Conservation (phyloP, 208 protist species). For the Trypanosoma theileri region DNA sequence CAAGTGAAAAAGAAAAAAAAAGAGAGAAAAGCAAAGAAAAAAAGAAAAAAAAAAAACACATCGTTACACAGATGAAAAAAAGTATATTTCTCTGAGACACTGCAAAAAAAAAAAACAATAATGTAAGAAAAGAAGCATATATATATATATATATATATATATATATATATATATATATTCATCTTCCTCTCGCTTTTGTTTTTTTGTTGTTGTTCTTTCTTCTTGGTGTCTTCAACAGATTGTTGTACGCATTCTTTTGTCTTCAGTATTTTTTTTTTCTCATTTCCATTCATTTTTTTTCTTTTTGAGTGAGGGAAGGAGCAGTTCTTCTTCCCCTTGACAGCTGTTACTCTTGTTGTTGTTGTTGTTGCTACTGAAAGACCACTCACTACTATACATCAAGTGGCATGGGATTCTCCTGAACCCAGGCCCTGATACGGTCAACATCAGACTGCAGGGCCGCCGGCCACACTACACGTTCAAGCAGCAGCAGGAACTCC, state of each 20-base stretch:
- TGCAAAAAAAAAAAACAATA: background rate
- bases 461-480: slow-evolving; percentile 44
- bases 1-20: slow-evolving; percentile 16
- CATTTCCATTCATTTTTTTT: no score
- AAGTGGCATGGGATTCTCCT: slow-evolving; percentile 27
- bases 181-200: no score
- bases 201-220: no score
- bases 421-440: slow-evolving; percentile 51
- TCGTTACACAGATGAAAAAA: background rate
- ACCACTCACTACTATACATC: slow-evolving; percentile 32
- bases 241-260: no score
- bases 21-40: background rate
- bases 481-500: slow-evolving; percentile 55
- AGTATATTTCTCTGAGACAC: background rate
- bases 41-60: background rate
- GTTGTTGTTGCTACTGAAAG: no score
- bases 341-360: no score
- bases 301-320: no score
- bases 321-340: background rate
- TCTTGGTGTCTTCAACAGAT: no score
- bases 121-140: background rate
- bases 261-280: no score
- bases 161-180: no score
- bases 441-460: slow-evolving; percentile 37
- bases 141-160: no score